Evolutionary conservation across 805 yeast species (phyloP).

Genomic region (Yarrowia sp.): DNA sequence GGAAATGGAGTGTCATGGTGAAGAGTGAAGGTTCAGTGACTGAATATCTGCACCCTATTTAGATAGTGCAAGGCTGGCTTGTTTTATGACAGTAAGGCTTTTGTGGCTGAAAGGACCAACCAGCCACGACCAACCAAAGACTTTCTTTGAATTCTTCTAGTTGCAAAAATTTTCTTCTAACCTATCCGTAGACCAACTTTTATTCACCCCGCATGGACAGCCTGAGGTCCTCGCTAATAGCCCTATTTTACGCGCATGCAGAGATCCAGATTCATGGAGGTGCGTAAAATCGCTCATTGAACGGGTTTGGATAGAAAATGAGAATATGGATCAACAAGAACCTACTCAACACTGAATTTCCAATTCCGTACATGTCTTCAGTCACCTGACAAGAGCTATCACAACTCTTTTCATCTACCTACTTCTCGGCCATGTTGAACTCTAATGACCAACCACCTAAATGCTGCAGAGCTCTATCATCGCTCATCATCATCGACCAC

Average conservation of each 20-base stretch:
- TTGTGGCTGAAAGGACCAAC: not conserved
- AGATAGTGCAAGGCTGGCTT: not conserved
- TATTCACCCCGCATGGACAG: not conserved
- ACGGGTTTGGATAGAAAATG: too few relatives aligned
- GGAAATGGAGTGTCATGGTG: not conserved
- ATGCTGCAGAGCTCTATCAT: conserved; percentile 25
- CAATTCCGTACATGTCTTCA: too few relatives aligned
- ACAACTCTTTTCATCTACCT: not conserved
- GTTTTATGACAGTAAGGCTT: not conserved
- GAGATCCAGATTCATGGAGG: not conserved
- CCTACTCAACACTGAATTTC: too few relatives aligned
- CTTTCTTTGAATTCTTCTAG: too few relatives aligned
- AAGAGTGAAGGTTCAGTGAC: not conserved
- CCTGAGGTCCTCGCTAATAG: not conserved
- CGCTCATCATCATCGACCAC: conserved; percentile 25
- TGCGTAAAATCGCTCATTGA: too few relatives aligned
- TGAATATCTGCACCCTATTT: not conserved
- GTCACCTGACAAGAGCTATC: too few relatives aligned
- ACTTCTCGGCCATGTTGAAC: not conserved
- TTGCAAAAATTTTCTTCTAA: not conserved
- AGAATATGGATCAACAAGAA: too few relatives aligned
- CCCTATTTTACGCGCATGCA: not conserved
- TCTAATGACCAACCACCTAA: conserved; percentile 27
- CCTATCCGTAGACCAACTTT: not conserved
- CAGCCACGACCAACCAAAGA: not conserved